These are phyloP conservation scores for Coniella vitis DNA, from an alignment of 2,329 filamentous ascomycete genomes.

Conservation along the genomic window DNA sequence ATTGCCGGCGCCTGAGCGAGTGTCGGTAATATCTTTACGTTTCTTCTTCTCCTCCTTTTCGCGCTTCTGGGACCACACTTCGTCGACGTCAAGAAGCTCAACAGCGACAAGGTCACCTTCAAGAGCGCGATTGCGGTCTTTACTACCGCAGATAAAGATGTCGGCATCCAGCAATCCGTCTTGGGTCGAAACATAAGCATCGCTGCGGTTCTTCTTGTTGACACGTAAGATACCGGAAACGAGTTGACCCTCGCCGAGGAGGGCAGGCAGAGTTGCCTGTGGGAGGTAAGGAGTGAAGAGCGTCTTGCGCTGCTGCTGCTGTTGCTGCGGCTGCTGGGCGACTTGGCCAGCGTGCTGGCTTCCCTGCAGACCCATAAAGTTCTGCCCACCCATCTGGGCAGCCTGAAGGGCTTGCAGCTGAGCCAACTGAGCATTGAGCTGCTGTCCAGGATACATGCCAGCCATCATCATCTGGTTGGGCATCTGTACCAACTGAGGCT, in stretches of 20 bases:
- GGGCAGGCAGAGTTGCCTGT: conserved; percentile 84
- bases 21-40: conserved; percentile 96
- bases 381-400: conserved; percentile 73
- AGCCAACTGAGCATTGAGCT: conserved; percentile 79
- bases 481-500: conserved; percentile 82
- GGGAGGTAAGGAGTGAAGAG: conserved; percentile 97
- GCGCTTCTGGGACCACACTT: conserved; percentile 97
- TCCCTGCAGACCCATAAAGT: conserved; percentile 58
- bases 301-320: conserved; percentile 95
- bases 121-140: conserved; percentile 92
- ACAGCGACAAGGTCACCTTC: conserved; percentile 95
- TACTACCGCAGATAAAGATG: conserved; percentile 99
- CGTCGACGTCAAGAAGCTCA: conserved; percentile 93
- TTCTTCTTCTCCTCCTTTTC: conserved; percentile 99
- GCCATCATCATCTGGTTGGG: conserved; percentile 73
- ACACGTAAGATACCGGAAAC: conserved; percentile 95
- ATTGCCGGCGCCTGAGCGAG: conserved; percentile 68
- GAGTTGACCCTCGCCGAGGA: conserved; percentile 85
- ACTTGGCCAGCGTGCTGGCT: conserved; percentile 67
- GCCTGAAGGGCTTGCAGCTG: conserved; percentile 91
- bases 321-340: conserved; percentile 68
- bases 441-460: conserved; percentile 77
- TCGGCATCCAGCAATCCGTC: conserved; percentile 87
- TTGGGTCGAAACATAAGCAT: conserved; percentile 91
- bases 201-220: conserved; percentile 99